Percentiles rank a stretch among this genome's conserved stretches.
These are phyloP conservation scores for Macrolepiota dolichaula DNA, from an alignment of 768 basidiomycete species.

Conservation along the genomic window DNA sequence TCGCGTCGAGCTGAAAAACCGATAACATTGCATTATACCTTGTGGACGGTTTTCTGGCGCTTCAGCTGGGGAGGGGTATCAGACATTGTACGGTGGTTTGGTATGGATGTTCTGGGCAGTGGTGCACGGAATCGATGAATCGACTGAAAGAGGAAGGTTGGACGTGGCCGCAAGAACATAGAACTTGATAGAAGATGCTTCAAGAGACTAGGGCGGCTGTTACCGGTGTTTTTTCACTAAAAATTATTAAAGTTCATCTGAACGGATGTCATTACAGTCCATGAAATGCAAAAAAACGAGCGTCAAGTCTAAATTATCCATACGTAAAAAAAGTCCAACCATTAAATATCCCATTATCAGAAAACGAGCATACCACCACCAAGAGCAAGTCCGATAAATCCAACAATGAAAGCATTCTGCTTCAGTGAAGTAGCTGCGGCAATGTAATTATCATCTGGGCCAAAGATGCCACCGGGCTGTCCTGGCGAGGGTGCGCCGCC, in stretches of 20 bases:
- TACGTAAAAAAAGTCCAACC: slow-evolving; percentile 6
- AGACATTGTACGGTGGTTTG: slow-evolving; percentile 15
- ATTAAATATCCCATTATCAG: slow-evolving; percentile 25
- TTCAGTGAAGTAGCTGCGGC: slow-evolving; percentile 49
- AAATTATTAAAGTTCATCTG: neutral
- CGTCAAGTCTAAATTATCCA: slow-evolving; percentile 13
- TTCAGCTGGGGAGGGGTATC: slow-evolving; percentile 26
- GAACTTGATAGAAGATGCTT: neutral
- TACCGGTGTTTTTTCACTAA: slow-evolving; percentile 8
- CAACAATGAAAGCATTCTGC: slow-evolving; percentile 40
- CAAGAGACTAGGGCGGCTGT: slow-evolving; percentile 1
- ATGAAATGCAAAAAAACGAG: slow-evolving; percentile 6
- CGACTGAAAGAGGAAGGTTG: neutral
- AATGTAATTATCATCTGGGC: slow-evolving; percentile 68
- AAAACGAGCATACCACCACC: slow-evolving; percentile 46
- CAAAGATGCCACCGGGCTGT: slow-evolving; percentile 48
- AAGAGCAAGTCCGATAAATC: slow-evolving; percentile 41
- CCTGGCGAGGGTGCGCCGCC: slow-evolving; percentile 64
- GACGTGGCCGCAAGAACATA: slow-evolving; percentile 9
- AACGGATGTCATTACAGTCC: slow-evolving; percentile 8
- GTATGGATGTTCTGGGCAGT: neutral
- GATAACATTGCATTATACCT: slow-evolving; percentile 9
- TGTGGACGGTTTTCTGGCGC: slow-evolving; percentile 39
- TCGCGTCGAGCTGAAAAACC: neutral
- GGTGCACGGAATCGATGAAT: slow-evolving; percentile 1